Conservation (phyloP, 176 grass and related monocot genomes). For the Zoysia japonica region DNA sequence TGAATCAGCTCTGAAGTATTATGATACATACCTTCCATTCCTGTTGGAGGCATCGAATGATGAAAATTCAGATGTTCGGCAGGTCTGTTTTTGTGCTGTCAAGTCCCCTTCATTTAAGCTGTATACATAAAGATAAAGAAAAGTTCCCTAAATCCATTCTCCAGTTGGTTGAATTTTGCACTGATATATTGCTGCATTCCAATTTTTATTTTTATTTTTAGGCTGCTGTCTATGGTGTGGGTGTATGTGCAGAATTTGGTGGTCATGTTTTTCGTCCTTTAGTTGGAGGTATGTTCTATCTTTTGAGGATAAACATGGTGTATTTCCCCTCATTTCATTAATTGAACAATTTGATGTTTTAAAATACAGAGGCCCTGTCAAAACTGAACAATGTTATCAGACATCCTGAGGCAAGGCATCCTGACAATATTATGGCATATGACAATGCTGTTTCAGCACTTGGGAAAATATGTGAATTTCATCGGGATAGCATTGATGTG, state of each 20-base stretch:
- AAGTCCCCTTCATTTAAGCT: conserved; percentile 9
- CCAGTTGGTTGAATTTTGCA: not conserved
- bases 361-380: conserved; percentile 76
- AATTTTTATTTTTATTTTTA: conserved; percentile 23
- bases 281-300: conserved; percentile 67
- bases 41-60: conserved; percentile 89
- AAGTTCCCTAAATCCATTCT: not conserved
- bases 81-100: conserved; percentile 56
- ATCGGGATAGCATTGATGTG: conserved; percentile 77
- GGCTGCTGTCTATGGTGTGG: conserved; percentile 96
- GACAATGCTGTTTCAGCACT: conserved; percentile 96
- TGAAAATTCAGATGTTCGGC: conserved; percentile 81
- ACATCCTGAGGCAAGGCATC: conserved; percentile 64
- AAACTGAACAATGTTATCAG: conserved; percentile 85
- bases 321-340: conserved; percentile 5
- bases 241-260: conserved; percentile 94
- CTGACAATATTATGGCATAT: conserved; percentile 92
- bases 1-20: conserved; percentile 85
- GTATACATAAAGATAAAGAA: too few relatives aligned
- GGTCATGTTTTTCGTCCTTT: conserved; percentile 73
- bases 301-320: not conserved
- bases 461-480: conserved; percentile 87
- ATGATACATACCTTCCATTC: conserved; percentile 94
- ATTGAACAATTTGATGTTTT: conserved; percentile 10
- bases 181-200: not conserved